A percentile compares a stretch with the other conserved stretches of the same genome.
Evolutionary conservation across 2,329 filamentous ascomycete genomes (phyloP).

Genomic region (Botryosphaeria dothidea): DNA sequence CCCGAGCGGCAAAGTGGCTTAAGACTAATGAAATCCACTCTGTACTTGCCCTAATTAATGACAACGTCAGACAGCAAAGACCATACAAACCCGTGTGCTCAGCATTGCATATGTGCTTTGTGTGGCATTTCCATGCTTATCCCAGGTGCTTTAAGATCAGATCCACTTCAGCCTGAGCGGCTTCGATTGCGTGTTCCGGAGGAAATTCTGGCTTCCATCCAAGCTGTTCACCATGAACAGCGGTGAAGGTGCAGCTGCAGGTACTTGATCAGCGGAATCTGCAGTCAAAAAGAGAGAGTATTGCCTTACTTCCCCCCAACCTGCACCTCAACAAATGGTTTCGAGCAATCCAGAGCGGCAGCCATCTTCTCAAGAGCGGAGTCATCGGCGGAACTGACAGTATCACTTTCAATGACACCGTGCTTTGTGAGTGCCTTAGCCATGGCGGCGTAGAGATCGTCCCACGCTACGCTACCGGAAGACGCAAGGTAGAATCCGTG

Average conservation of each 20-base stretch:
- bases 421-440: slow-evolving; percentile 44
- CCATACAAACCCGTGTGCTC: too few relatives aligned
- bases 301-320: slow-evolving; percentile 47
- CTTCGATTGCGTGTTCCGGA: slow-evolving; percentile 49
- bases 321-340: slow-evolving; percentile 41
- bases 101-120: too few relatives aligned
- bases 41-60: too few relatives aligned
- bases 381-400: slow-evolving; percentile 40
- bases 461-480: slow-evolving; percentile 52
- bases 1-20: too few relatives aligned
- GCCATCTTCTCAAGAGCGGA: slow-evolving; percentile 44
- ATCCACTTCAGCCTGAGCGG: slow-evolving; percentile 49
- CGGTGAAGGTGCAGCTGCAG: slow-evolving; percentile 45
- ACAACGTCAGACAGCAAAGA: too few relatives aligned
- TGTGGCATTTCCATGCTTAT: too few relatives aligned
- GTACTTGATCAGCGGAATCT: slow-evolving; percentile 1
- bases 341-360: slow-evolving; percentile 36
- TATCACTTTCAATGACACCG: slow-evolving; percentile 39
- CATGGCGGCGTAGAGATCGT: slow-evolving; percentile 52
- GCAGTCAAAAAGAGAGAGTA: not conserved
- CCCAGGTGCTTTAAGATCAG: slow-evolving; percentile 31
- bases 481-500: slow-evolving; percentile 55
- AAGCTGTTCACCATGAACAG: slow-evolving; percentile 43
- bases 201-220: slow-evolving; percentile 50
- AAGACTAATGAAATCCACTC: too few relatives aligned